phyloP scores from a whole-genome alignment of 441 rosid genomes.

The Bocquillonia castaneifolia region DNA sequence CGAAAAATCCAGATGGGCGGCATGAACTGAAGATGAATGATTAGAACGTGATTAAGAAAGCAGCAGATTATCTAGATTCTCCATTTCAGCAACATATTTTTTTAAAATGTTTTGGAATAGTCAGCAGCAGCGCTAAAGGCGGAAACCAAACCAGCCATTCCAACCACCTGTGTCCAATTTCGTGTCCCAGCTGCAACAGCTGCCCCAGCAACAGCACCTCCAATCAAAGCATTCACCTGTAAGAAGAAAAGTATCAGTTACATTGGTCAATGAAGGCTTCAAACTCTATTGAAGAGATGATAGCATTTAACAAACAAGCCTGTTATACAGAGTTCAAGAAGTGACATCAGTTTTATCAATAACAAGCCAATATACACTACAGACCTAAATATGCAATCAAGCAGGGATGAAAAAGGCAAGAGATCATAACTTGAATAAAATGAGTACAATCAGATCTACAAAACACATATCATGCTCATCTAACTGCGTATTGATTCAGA shows the following conservation, averaged over 20 bases:
- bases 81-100: conserved; percentile 6
- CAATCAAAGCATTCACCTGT: conserved; percentile 69
- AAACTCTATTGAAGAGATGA: neutral
- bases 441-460: neutral
- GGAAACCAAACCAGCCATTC: conserved; percentile 56
- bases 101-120: conserved; percentile 44
- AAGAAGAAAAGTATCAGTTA: conserved; percentile 17
- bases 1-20: neutral
- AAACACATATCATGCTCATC: neutral
- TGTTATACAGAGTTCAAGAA: neutral
- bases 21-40: neutral
- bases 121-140: conserved; percentile 64
- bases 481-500: too few species aligned
- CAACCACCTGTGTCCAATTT: conserved; percentile 52
- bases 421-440: neutral
- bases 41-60: neutral
- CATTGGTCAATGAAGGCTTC: conserved; percentile 15
- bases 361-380: too few species aligned
- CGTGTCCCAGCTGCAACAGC: conserved; percentile 60
- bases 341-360: too few species aligned
- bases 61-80: conserved; percentile 20
- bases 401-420: neutral
- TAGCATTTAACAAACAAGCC: neutral
- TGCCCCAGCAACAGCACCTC: conserved; percentile 80
- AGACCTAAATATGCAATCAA: neutral